These are phyloP conservation scores for Chrysophaeum taylorii DNA, from an alignment of 352 stramenopile genomes.

Conservation along the genomic window DNA sequence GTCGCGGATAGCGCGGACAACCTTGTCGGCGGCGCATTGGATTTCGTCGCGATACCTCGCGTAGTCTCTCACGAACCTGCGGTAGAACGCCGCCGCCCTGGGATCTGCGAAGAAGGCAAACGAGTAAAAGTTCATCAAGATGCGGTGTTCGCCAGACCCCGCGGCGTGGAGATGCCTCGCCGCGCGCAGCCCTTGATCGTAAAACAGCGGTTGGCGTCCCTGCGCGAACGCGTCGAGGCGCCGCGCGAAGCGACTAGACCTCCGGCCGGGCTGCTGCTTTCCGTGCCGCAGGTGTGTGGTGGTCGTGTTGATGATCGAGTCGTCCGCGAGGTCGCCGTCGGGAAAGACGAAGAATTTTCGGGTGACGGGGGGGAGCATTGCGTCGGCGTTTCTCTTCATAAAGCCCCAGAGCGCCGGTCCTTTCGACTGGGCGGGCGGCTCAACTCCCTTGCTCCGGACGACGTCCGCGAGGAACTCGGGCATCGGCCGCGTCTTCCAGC, in stretches of 20 bases:
- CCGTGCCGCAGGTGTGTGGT: no score
- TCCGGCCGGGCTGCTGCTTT: neutral
- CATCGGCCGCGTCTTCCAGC: neutral
- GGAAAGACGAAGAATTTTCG: conserved; percentile 44
- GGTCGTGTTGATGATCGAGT: neutral
- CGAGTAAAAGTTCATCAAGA: conserved; percentile 57
- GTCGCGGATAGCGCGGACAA: conserved; percentile 38
- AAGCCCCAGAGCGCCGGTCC: neutral
- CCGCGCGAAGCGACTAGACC: neutral
- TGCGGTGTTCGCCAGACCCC: conserved; percentile 27
- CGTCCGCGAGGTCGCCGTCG: conserved; percentile 16
- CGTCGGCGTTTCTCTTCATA: conserved; percentile 32
- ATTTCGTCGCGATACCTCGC: conserved; percentile 53
- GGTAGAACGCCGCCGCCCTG: conserved; percentile 40
- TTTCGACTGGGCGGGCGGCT: neutral
- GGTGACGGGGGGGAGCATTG: conserved; percentile 26
- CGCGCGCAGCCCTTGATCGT: conserved; percentile 26
- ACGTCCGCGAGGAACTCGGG: neutral
- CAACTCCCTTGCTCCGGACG: neutral
- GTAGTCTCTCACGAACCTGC: conserved; percentile 50
- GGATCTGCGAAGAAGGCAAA: conserved; percentile 55
- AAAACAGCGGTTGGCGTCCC: neutral
- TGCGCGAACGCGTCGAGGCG: neutral
- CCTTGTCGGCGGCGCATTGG: conserved; percentile 48
- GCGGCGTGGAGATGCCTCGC: neutral